Conservation (phyloP, 345 rosid genomes). For the Anacardium occidentale region DNA sequence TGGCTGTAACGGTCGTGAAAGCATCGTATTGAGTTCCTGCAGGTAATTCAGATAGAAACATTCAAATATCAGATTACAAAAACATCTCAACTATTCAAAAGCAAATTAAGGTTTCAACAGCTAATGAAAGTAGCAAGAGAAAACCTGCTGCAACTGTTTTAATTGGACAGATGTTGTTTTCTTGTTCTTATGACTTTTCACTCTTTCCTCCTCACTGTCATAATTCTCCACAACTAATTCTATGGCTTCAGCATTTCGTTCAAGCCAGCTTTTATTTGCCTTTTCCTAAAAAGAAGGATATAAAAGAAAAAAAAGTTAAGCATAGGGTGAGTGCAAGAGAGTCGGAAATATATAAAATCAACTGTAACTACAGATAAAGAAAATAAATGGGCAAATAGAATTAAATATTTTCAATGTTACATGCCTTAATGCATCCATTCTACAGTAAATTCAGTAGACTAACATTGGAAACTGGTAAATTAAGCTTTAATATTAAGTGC, state of each 20-base stretch:
- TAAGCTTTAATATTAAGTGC: background rate
- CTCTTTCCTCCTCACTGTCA: slow-evolving; percentile 92
- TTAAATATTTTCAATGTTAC: background rate
- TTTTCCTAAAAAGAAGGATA: slow-evolving; percentile 52
- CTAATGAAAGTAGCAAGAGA: background rate
- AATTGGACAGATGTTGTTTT: slow-evolving; percentile 56
- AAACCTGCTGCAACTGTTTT: slow-evolving; percentile 70
- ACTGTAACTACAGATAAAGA: background rate
- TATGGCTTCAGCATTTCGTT: slow-evolving; percentile 73
- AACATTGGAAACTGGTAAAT: background rate
- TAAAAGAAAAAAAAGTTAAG: slow-evolving; percentile 4
- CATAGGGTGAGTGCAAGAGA: slow-evolving; percentile 2
- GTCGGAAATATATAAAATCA: background rate
- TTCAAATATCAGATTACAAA: background rate
- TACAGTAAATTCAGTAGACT: background rate
- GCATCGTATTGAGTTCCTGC: slow-evolving; percentile 68
- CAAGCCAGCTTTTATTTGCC: slow-evolving; percentile 79
- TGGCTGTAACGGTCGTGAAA: slow-evolving; percentile 81
- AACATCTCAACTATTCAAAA: background rate
- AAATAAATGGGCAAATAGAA: background rate
- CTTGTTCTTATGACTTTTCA: slow-evolving; percentile 54
- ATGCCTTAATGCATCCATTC: background rate
- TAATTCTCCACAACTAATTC: slow-evolving; percentile 65
- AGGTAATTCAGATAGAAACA: slow-evolving; percentile 17
- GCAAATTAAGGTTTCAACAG: background rate